These are phyloP conservation scores for Mallotus japonicus DNA, from an alignment of 441 rosid genomes.

Conservation along the genomic window DNA sequence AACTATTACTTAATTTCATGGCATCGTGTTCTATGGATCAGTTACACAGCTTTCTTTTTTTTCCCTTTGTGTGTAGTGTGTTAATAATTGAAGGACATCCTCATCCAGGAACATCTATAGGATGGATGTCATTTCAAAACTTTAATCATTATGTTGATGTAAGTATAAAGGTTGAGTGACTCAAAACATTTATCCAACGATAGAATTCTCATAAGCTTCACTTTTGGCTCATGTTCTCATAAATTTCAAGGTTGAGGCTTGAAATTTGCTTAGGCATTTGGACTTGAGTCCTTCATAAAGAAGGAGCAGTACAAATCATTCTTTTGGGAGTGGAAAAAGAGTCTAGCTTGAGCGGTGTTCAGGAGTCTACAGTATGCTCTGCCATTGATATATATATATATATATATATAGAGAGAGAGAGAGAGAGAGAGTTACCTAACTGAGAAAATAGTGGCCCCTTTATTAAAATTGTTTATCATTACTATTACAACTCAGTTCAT, in stretches of 20 bases:
- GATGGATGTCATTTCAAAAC: conserved; percentile 91
- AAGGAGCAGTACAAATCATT: too few species aligned
- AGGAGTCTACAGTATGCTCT: too few species aligned
- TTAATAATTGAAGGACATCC: conserved; percentile 94
- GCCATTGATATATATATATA: too few species aligned
- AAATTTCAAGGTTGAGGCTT: background rate
- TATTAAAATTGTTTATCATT: too few species aligned
- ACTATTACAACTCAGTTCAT: too few species aligned
- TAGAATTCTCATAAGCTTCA: conserved; percentile 19
- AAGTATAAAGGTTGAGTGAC: conserved; percentile 38
- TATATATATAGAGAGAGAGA: too few species aligned
- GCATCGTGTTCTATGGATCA: background rate
- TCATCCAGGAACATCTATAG: conserved; percentile 69
- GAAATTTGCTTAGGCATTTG: too few species aligned
- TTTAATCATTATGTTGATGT: conserved; percentile 94
- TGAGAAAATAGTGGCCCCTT: too few species aligned
- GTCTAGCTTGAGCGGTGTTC: too few species aligned
- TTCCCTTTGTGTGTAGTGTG: conserved; percentile 43
- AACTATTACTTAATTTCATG: background rate
- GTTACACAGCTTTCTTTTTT: conserved; percentile 11
- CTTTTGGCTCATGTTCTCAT: conserved; percentile 24
- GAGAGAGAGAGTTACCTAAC: too few species aligned
- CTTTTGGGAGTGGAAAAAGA: too few species aligned
- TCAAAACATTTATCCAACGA: background rate
- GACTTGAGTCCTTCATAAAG: too few species aligned